Conservation (phyloP, 495 filamentous ascomycete species). For the Clavariopsis aquatica region DNA sequence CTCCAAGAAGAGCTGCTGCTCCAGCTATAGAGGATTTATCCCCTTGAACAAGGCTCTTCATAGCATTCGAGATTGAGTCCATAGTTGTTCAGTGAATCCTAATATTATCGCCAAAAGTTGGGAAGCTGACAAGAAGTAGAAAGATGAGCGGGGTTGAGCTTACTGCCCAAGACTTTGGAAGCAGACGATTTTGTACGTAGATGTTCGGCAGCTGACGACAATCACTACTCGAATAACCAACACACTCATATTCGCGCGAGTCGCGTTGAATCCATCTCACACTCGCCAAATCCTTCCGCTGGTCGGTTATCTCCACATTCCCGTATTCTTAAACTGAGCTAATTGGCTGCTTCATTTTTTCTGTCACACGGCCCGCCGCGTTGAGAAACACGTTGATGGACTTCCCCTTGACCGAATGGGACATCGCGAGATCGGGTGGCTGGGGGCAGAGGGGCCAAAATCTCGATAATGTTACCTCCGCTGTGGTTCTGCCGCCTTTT, state of each 20-base stretch:
- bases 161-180: no score
- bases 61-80: neutral
- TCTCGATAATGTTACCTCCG: no score
- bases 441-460: no score
- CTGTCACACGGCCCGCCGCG: neutral
- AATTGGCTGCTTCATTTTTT: neutral
- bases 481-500: neutral
- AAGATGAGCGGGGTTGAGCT: neutral
- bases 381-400: neutral
- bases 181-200: neutral
- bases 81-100: neutral
- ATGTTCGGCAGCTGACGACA: neutral
- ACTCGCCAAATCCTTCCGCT: neutral
- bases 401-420: neutral
- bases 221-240: no score
- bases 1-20: conserved; percentile 4
- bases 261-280: neutral
- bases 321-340: neutral
- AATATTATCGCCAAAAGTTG: neutral
- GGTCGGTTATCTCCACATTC: neutral
- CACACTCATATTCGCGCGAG: neutral
- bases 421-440: no score
- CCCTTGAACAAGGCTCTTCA: neutral
- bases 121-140: neutral
- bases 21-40: neutral